Evolutionary conservation across 768 basidiomycete species (phyloP).

Genomic region (Collybia nuda): DNA sequence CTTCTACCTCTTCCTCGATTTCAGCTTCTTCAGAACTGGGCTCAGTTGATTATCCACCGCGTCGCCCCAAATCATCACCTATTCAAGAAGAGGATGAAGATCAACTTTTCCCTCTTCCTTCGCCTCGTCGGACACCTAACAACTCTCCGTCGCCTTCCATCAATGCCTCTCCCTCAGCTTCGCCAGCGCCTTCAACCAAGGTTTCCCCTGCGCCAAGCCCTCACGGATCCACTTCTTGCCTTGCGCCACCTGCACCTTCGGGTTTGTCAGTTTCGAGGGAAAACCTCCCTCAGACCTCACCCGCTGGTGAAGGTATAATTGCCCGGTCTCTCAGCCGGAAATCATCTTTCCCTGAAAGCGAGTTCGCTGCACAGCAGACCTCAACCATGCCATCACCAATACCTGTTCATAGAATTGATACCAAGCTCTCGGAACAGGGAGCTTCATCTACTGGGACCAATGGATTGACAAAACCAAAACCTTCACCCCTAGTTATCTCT

Average conservation of each 20-base stretch:
- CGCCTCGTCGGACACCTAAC: conserved; percentile 54
- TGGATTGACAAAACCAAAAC: not conserved
- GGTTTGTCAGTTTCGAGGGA: conserved; percentile 2
- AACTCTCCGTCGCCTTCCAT: conserved; percentile 30
- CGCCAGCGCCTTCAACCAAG: conserved; percentile 17
- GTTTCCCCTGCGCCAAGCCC: not conserved
- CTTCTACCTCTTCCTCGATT: conserved; percentile 8
- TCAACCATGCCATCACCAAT: not conserved
- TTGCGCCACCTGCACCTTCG: conserved; percentile 6
- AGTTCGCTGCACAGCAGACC: not conserved
- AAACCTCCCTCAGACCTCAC: not conserved
- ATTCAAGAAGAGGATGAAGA: conserved; percentile 58
- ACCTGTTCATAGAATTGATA: not conserved
- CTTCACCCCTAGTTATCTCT: not conserved
- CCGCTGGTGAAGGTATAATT: conserved; percentile 11
- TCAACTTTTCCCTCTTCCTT: conserved; percentile 58
- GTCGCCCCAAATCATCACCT: conserved; percentile 28
- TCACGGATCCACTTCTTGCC: conserved; percentile 9
- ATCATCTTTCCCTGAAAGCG: not conserved
- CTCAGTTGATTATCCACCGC: conserved; percentile 9
- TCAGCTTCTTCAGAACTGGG: conserved; percentile 9
- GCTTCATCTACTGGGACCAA: not conserved
- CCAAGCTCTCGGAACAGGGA: not conserved
- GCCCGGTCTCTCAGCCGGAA: conserved; percentile 14
- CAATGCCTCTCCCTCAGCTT: conserved; percentile 14